Evolutionary conservation across 129 eudicot genomes (phyloP), one percentile per base, ranked within the genome.

Genomic region (Smallanthus sonchifolius): DNA sequence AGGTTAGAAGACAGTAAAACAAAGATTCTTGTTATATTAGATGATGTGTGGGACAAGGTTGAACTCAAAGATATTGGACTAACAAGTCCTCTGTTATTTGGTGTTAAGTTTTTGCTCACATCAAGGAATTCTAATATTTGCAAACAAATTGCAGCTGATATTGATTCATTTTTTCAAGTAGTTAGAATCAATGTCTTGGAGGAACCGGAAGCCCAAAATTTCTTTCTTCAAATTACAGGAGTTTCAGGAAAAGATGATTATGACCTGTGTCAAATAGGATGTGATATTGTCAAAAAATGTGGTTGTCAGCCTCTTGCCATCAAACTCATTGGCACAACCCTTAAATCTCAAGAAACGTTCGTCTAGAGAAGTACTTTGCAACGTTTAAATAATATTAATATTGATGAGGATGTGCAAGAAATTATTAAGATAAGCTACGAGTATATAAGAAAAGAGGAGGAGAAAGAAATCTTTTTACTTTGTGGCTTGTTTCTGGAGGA

Each of bases 401-500:
- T 66, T 66, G 36, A 66, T 66, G 6, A 11, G 5, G 51, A 20
- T n/a, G 54, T 66, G 0, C 17, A 40, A 39, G 15, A 69, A 28
- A n/a, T 70, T n/a, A 19, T 70, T 19, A 30, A 17, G n/a, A 35
- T 70, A 4, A 70, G 75, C 63, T 70, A 49, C 47, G 11, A 49
- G 3, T 3, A 52, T 70, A 24, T 70, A 17, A 10, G n/a, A 34
- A 8, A 70, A 2, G 75, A 70, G 24, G 63, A 35, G 64, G 34
- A 10, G 2, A 51, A 11, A n/a, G 30, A 44, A 36, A 16, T 19
- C 34, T 70, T 70, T 36, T 16, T 70, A n/a, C 45, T 49, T 36
- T 49, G 75, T 70, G 62, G 75, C 9, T 35, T 70, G 45, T 70
- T 48, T 37, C 47, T 34, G 4, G 63, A 70, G 6, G 75, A 71